Evolutionary conservation across 495 filamentous ascomycete genomes (phyloP), one percentile per base, ranked within the genome.

Genomic region (Aspergillus cristatus): DNA sequence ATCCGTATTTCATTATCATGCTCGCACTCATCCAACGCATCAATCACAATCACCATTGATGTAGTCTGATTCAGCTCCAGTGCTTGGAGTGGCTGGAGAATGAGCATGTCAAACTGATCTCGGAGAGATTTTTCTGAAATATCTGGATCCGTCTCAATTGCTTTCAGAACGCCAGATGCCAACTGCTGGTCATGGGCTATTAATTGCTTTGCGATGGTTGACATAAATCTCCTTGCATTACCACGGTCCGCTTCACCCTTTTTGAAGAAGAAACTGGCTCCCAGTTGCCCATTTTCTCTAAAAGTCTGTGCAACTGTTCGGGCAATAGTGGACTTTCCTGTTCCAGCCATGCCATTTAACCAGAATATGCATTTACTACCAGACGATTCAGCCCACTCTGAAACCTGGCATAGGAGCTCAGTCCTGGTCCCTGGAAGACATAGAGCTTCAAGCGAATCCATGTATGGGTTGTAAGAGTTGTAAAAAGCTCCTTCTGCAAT

Each of bases 1-100:
- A 41, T 18, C 36, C 38, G 41, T 3, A 67, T 51, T 37, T 69
- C 59, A n/a, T 60, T 30, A 3, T 70, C 66, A 2, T 44, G n/a
- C 0, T 65, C 69, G 39, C 70, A 75, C 40, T 74, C 70, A 40
- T 73, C 71, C 13, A 76, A 50, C 24, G 71, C 72, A 48, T 76
- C 71, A 35, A 76, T 47, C 7, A 72, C 57, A 18, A 70, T 45
- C 6, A 61, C 24, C 8, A 60, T 30, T 11, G 14, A 43, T 37
- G 20, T 42, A 13, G 13, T 31, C 35, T 48, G 30, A 14, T 15
- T 14, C 17, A 12, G 37, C 1, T 28, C 18, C 3, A 41, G 22
- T 1, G 28, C 25, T 11, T 3, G 30, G 1, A 72, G 46, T 14
- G 69, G 64, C 10, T 55, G 26, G 18, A 67, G 37, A 45, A 74